phyloP scores from a whole-genome alignment of 139 green algal species.

The Nannochloris sp. region DNA sequence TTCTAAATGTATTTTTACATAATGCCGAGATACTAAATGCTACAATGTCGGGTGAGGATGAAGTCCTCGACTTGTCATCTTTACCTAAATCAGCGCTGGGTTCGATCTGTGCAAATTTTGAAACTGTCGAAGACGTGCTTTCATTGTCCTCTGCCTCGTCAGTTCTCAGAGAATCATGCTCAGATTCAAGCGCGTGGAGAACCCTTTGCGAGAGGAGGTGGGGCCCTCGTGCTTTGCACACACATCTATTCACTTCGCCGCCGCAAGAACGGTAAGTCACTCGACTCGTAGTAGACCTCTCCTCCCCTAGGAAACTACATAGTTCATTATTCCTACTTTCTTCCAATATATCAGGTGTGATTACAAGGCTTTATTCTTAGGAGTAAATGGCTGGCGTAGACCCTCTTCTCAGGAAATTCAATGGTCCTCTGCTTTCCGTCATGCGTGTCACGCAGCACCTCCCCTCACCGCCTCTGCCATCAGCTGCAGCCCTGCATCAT shows the following conservation, averaged over 20 bases:
- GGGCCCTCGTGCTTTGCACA: neutral
- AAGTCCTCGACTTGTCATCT: too few species aligned
- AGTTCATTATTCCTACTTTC: neutral
- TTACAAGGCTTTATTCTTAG: neutral
- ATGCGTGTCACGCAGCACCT: neutral
- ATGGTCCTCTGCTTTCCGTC: neutral
- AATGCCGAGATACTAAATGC: too few species aligned
- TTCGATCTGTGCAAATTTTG: neutral
- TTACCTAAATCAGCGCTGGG: neutral
- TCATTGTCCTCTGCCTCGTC: neutral
- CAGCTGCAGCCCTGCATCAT: too few species aligned
- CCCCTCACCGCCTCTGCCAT: neutral
- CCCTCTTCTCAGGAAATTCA: neutral
- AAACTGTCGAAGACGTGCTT: neutral
- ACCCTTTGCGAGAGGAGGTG: neutral
- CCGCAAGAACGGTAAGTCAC: neutral
- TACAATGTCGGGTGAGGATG: too few species aligned
- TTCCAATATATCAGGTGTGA: neutral
- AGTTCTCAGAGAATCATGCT: neutral
- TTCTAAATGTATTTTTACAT: too few species aligned
- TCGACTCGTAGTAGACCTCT: neutral
- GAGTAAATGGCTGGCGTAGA: neutral
- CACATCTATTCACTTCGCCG: neutral
- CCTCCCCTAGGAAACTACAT: neutral
- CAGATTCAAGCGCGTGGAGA: neutral